These are phyloP conservation scores for Puccinia triticina DNA, from an alignment of 1,284 basidiomycete genomes.

Conservation along the genomic window DNA sequence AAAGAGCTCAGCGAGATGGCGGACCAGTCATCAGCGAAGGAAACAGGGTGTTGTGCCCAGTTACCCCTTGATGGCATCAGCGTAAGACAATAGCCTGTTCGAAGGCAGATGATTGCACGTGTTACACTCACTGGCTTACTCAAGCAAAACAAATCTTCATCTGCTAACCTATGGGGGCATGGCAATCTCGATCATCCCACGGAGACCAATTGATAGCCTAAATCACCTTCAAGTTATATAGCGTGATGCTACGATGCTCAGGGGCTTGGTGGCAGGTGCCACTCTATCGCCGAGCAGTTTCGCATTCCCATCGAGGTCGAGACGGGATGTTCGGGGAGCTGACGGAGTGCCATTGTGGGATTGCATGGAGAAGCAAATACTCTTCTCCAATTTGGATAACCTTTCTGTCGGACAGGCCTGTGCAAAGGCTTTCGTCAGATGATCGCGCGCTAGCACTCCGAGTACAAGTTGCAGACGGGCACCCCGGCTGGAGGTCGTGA, in stretches of 20 bases:
- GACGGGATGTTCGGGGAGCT: not conserved
- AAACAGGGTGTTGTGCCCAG: not conserved
- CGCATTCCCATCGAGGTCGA: not conserved
- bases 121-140: not conserved
- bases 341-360: not conserved
- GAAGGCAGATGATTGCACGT: not conserved
- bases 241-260: not conserved
- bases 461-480: too few relatives aligned
- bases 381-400: not conserved
- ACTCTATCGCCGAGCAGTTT: not conserved
- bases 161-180: not conserved
- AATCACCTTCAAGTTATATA: not conserved
- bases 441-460: too few relatives aligned
- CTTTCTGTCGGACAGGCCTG: too few relatives aligned
- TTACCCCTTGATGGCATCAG: not conserved
- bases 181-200: not conserved
- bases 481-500: too few relatives aligned
- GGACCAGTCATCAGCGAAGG: too few relatives aligned
- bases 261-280: not conserved
- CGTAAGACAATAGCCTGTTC: not conserved
- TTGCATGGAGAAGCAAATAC: not conserved
- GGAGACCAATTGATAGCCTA: not conserved
- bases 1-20: too few relatives aligned
- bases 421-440: too few relatives aligned
- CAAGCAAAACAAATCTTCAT: not conserved